A percentile compares a stretch with the other conserved stretches of the same genome.
phyloP scores from a whole-genome alignment of 2,329 filamentous ascomycete species.

The Ambrosiella xylebori region DNA sequence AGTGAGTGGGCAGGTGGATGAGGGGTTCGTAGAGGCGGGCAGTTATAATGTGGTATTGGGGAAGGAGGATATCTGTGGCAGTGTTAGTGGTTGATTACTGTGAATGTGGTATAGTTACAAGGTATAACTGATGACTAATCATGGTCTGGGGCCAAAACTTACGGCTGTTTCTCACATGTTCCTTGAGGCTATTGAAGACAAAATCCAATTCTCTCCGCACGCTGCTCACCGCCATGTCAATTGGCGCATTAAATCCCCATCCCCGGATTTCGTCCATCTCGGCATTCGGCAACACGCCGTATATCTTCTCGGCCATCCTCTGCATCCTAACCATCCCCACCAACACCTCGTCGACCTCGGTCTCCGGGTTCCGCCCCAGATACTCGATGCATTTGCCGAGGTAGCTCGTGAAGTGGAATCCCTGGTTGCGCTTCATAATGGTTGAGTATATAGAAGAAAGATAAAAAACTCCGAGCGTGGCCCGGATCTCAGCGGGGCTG shows the following conservation, averaged over 20 bases:
- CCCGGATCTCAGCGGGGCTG: slow-evolving; percentile 23
- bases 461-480: slow-evolving; percentile 25
- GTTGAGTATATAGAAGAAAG: slow-evolving; percentile 20
- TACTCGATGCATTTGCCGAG: slow-evolving; percentile 21
- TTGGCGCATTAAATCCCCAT: slow-evolving; percentile 16
- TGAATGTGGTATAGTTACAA: too few relatives aligned
- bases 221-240: slow-evolving; percentile 21
- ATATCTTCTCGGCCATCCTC: slow-evolving; percentile 18
- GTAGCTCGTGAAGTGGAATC: slow-evolving; percentile 20
- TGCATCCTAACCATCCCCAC: slow-evolving; percentile 22
- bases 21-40: slow-evolving; percentile 24
- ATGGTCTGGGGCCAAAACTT: neutral
- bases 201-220: slow-evolving; percentile 21
- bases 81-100: neutral
- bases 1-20: slow-evolving; percentile 18
- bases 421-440: slow-evolving; percentile 20
- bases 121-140: too few relatives aligned
- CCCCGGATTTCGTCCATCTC: slow-evolving; percentile 10
- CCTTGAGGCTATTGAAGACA: slow-evolving; percentile 15
- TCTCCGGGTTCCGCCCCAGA: slow-evolving; percentile 18
- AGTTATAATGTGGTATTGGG: slow-evolving; percentile 20
- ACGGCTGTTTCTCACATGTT: slow-evolving; percentile 15
- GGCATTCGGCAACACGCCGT: slow-evolving; percentile 17
- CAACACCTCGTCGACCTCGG: slow-evolving; percentile 20
- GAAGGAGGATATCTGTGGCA: slow-evolving; percentile 20